phyloP scores from a whole-genome alignment of 2,329 filamentous ascomycete species.

The Sclerotinia subarctica region DNA sequence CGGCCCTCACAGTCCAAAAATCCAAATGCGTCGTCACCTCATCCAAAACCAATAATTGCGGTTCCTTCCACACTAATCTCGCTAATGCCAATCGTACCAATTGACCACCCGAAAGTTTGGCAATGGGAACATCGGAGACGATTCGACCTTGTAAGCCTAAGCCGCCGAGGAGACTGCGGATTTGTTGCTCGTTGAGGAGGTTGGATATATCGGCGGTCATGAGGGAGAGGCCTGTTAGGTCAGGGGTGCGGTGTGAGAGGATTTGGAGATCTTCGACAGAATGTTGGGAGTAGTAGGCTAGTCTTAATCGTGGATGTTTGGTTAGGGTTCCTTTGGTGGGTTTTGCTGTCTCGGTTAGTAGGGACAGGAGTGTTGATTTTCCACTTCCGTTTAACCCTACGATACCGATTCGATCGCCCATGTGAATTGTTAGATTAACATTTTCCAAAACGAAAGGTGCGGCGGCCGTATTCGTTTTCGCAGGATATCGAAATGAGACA shows the following conservation, averaged over 20 bases:
- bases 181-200: slow-evolving; percentile 61
- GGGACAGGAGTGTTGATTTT: slow-evolving; percentile 73
- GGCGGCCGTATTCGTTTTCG: slow-evolving; percentile 23
- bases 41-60: slow-evolving; percentile 91
- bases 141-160: slow-evolving; percentile 68
- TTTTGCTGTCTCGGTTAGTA: slow-evolving; percentile 60
- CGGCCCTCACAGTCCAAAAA: slow-evolving; percentile 71
- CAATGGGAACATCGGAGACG: slow-evolving; percentile 69
- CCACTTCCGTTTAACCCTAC: slow-evolving; percentile 78
- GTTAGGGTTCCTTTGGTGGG: slow-evolving; percentile 61
- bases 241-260: slow-evolving; percentile 47
- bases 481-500: slow-evolving; percentile 61
- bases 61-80: slow-evolving; percentile 95
- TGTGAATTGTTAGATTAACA: slow-evolving; percentile 65
- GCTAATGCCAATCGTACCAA: slow-evolving; percentile 83
- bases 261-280: slow-evolving; percentile 66
- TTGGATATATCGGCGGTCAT: slow-evolving; percentile 54
- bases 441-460: slow-evolving; percentile 54
- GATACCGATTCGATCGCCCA: slow-evolving; percentile 71
- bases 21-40: slow-evolving; percentile 94
- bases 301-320: slow-evolving; percentile 63
- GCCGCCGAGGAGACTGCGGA: slow-evolving; percentile 62
- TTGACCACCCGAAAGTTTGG: slow-evolving; percentile 76
- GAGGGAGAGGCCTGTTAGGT: slow-evolving; percentile 63
- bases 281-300: slow-evolving; percentile 79